A percentile compares a stretch with the other conserved stretches of the same genome.
Conservation (phyloP, 345 rosid genomes). For the Populus deltoides region DNA sequence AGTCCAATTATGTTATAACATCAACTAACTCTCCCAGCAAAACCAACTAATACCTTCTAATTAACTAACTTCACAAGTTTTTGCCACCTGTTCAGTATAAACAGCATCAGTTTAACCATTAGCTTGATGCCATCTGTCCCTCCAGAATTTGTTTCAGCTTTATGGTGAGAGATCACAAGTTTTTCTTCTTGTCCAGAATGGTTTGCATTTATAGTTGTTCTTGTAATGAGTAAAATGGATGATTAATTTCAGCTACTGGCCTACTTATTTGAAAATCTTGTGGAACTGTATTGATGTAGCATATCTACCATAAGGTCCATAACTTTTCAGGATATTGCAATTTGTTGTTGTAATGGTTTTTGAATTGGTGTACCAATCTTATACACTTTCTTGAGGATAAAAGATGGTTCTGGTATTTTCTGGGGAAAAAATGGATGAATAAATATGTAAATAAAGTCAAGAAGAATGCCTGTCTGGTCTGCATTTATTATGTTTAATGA, state of each 20-base stretch:
- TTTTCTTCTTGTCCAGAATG: background rate
- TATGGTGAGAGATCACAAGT: background rate
- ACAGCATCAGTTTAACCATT: background rate
- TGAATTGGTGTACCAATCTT: background rate
- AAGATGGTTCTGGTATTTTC: background rate
- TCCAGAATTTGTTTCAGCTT: background rate
- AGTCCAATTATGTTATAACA: background rate
- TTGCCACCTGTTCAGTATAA: background rate
- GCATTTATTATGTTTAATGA: background rate
- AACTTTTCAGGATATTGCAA: background rate
- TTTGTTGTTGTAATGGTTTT: background rate
- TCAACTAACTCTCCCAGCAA: background rate
- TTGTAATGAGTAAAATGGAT: background rate
- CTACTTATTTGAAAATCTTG: background rate
- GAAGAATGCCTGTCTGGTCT: background rate
- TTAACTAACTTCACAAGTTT: background rate
- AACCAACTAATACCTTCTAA: background rate
- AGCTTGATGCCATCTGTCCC: background rate
- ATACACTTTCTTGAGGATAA: background rate
- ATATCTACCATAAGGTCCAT: background rate
- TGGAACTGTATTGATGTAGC: background rate
- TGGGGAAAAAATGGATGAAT: background rate
- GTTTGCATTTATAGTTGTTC: background rate
- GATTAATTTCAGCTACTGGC: background rate
- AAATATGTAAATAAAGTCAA: background rate